Conservation (phyloP, 148 eudicot species). For the Heliosperma pusillum region DNA sequence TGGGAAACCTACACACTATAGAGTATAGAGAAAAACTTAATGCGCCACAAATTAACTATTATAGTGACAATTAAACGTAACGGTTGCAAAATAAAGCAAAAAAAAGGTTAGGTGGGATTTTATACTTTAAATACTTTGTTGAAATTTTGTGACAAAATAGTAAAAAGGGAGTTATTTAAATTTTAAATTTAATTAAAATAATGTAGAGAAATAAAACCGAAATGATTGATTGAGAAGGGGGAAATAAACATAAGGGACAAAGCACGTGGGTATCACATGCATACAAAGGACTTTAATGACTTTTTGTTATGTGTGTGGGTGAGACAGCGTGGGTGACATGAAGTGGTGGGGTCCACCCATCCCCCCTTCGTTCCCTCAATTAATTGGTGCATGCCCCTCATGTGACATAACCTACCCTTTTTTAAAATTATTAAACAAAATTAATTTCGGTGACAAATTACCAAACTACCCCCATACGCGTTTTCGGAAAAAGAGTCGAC, state of each 20-base stretch:
- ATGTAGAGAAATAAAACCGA: too few species aligned
- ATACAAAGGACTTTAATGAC: neutral
- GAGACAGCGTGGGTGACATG: neutral
- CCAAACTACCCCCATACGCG: too few species aligned
- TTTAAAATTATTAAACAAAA: too few species aligned
- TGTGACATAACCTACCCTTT: slow-evolving; percentile 19
- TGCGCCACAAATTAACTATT: neutral
- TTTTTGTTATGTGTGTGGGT: neutral
- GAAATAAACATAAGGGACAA: too few species aligned
- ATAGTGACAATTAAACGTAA: neutral
- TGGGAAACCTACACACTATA: too few species aligned
- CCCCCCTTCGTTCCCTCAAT: slow-evolving; percentile 17
- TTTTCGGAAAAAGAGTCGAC: too few species aligned
- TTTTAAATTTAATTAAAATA: too few species aligned
- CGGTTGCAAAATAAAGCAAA: neutral
- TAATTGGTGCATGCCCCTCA: slow-evolving; percentile 30
- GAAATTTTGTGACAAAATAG: neutral
- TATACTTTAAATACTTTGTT: neutral
- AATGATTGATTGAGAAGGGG: too few species aligned
- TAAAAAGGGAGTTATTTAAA: neutral
- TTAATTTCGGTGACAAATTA: too few species aligned
- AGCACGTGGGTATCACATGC: slow-evolving; percentile 38
- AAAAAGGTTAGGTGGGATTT: slow-evolving; percentile 18
- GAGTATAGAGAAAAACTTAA: slow-evolving; percentile 9
- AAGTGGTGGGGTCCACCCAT: slow-evolving; percentile 6